phyloP scores from a whole-genome alignment of 2,329 filamentous ascomycete species.

The Scleromitrula shiraiana region DNA sequence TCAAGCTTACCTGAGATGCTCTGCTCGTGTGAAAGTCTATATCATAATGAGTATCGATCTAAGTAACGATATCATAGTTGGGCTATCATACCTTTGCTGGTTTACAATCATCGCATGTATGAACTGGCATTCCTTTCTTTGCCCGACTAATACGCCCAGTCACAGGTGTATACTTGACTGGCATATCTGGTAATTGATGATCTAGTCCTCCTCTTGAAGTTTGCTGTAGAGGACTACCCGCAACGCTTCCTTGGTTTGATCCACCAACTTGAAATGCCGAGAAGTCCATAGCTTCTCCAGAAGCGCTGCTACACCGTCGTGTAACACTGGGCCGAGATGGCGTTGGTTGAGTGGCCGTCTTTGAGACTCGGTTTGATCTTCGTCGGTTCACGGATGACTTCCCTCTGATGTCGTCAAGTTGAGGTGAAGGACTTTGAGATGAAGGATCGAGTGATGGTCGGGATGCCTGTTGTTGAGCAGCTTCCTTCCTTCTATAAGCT shows the following conservation, averaged over 20 bases:
- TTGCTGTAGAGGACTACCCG: conserved; percentile 21
- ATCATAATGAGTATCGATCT: conserved; percentile 13
- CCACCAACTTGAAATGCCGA: conserved; percentile 17
- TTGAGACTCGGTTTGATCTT: conserved; percentile 24
- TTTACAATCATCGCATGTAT: conserved; percentile 28
- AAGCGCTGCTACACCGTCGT: conserved; percentile 22
- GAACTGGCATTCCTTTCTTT: conserved; percentile 31
- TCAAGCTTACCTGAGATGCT: conserved; percentile 47
- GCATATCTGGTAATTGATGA: conserved; percentile 19
- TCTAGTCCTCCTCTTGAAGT: conserved; percentile 21
- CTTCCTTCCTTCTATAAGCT: conserved; percentile 29
- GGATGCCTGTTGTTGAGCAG: conserved; percentile 24
- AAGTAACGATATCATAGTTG: neutral
- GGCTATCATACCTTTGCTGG: conserved; percentile 24
- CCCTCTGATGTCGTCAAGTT: conserved; percentile 18
- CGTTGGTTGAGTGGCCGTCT: conserved; percentile 12
- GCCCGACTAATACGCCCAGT: conserved; percentile 29
- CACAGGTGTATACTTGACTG: conserved; percentile 31
- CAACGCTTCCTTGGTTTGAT: conserved; percentile 18
- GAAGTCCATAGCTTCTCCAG: conserved; percentile 24
- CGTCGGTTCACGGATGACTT: conserved; percentile 21
- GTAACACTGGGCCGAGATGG: conserved; percentile 13
- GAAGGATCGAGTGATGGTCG: conserved; percentile 17
- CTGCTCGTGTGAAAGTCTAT: conserved; percentile 54
- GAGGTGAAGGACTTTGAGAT: conserved; percentile 18